Conservation (phyloP, 495 filamentous ascomycete genomes). For the Xylaria longipes region DNA sequence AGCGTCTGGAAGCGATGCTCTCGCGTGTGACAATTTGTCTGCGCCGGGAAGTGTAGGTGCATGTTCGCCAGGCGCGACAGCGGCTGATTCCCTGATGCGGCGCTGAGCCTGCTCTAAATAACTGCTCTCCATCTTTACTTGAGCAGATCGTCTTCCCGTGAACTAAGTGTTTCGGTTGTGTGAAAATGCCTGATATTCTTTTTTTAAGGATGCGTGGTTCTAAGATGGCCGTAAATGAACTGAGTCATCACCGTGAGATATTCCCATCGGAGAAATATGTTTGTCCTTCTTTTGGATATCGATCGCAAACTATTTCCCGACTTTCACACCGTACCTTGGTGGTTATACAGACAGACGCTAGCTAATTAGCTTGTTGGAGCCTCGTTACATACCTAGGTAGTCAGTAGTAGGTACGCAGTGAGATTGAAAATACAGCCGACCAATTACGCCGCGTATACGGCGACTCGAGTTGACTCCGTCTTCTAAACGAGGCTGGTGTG, state of each 20-base stretch:
- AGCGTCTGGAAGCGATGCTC: slow-evolving; percentile 38
- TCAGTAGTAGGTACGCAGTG: background rate
- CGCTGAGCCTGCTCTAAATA: slow-evolving; percentile 19
- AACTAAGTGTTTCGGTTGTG: background rate
- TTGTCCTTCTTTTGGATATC: slow-evolving; percentile 17
- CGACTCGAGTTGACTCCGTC: background rate
- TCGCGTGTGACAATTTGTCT: slow-evolving; percentile 28
- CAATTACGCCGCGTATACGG: background rate
- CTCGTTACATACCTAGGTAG: background rate
- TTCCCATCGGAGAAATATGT: background rate
- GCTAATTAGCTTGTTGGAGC: background rate
- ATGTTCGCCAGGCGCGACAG: slow-evolving; percentile 15
- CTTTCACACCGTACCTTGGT: background rate
- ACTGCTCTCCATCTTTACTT: slow-evolving; percentile 16
- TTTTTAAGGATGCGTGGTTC: background rate
- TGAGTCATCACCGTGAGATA: slow-evolving; percentile 4
- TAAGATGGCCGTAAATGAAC: background rate
- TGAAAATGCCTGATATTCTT: background rate
- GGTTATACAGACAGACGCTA: background rate
- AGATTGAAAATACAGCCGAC: background rate
- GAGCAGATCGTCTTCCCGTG: background rate
- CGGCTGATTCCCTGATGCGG: slow-evolving; percentile 25
- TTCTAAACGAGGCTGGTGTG: slow-evolving; percentile 1
- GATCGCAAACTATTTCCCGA: slow-evolving; percentile 28
- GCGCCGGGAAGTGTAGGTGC: slow-evolving; percentile 33